phyloP scores from a whole-genome alignment of 108 stramenopile species.

The Stephanodiscus minutulus region DNA sequence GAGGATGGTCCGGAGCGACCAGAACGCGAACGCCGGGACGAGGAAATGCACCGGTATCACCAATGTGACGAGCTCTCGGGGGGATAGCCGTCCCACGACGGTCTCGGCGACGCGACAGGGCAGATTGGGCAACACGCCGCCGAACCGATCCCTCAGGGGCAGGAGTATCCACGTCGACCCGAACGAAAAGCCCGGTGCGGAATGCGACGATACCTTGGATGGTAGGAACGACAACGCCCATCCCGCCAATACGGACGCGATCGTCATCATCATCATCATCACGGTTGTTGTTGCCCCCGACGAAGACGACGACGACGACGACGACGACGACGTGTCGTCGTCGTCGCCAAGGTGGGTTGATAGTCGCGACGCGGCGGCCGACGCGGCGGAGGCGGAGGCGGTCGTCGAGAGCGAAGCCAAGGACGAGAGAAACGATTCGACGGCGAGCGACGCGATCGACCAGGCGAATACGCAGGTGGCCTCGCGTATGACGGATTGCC shows the following conservation, averaged over 20 bases:
- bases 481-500: slow-evolving; percentile 10
- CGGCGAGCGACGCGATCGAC: slow-evolving; percentile 3
- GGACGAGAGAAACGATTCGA: slow-evolving; percentile 12
- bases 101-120: slow-evolving; percentile 50
- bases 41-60: slow-evolving; percentile 37
- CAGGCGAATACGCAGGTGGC: slow-evolving; percentile 11
- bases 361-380: too few relatives aligned
- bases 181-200: slow-evolving; percentile 22
- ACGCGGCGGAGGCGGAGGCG: too few relatives aligned
- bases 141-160: slow-evolving; percentile 34
- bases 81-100: slow-evolving; percentile 45
- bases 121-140: slow-evolving; percentile 46
- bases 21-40: slow-evolving; percentile 1
- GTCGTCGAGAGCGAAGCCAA: slow-evolving; percentile 1
- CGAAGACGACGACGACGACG: background rate
- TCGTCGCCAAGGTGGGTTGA: too few relatives aligned
- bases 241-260: slow-evolving; percentile 15
- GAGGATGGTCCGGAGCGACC: background rate
- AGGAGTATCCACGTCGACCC: slow-evolving; percentile 36
- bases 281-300: background rate
- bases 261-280: too few relatives aligned
- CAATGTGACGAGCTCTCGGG: slow-evolving; percentile 25
- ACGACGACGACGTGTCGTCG: background rate
- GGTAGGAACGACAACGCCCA: slow-evolving; percentile 12
- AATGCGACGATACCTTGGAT: background rate